phyloP scores from a whole-genome alignment of 2,329 filamentous ascomycete genomes.

The Calonectria multiphialidica region DNA sequence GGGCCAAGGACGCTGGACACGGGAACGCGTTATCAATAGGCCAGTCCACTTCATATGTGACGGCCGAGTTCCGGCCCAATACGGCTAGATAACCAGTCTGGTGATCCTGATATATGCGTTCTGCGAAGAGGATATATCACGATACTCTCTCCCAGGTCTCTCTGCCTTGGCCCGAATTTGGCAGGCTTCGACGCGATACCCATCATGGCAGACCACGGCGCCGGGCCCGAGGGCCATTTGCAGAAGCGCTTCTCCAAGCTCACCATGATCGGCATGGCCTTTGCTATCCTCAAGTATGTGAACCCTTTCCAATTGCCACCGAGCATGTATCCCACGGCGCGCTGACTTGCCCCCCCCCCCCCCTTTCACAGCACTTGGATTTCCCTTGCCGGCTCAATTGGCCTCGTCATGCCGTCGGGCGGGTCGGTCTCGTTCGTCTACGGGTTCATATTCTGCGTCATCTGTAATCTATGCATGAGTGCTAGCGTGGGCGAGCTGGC shows the following conservation, averaged over 20 bases:
- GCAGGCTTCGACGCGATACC: not conserved
- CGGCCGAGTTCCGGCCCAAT: not conserved
- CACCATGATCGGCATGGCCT: constrained; percentile 50
- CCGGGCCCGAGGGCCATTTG: constrained; percentile 31
- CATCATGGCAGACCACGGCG: constrained; percentile 22
- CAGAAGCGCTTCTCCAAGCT: constrained; percentile 40
- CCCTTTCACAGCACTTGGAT: constrained; percentile 42
- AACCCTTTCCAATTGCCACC: not conserved
- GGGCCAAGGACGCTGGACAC: constrained; percentile 3
- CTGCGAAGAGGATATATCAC: not conserved
- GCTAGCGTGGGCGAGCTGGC: constrained; percentile 37
- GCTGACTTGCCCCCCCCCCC: no score
- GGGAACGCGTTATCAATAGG: constrained; percentile 4
- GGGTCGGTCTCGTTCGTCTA: constrained; percentile 55
- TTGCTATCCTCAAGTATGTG: constrained; percentile 57
- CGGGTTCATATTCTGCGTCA: constrained; percentile 51
- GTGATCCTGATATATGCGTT: not conserved
- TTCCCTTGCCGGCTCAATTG: constrained; percentile 56
- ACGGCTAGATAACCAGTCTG: not conserved
- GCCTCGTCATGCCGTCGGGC: constrained; percentile 56
- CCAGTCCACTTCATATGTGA: not conserved
- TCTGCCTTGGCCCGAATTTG: not conserved
- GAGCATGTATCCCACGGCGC: no score
- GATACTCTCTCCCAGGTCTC: not conserved
- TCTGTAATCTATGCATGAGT: constrained; percentile 34